phyloP scores from a whole-genome alignment of 148 eudicot genomes.

The Rhododendron molle region DNA sequence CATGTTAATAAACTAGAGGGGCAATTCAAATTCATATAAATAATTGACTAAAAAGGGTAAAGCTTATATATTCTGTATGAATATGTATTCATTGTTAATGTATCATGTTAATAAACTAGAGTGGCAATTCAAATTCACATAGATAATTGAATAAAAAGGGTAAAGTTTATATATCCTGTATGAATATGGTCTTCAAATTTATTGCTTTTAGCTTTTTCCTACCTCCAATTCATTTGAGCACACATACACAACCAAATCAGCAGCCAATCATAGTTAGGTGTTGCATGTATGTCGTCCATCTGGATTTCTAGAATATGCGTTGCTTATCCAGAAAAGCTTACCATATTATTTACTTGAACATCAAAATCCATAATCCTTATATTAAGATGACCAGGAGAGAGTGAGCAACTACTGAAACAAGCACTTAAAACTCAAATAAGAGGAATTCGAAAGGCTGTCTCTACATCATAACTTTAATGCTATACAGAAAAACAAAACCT shows the following conservation, averaged over 20 bases:
- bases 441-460: neutral
- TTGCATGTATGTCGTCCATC: neutral
- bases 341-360: neutral
- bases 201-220: neutral
- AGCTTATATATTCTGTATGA: neutral
- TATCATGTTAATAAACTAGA: neutral
- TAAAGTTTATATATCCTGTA: neutral
- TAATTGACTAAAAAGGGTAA: neutral
- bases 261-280: neutral
- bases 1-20: neutral
- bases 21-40: neutral
- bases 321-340: neutral
- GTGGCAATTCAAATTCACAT: neutral
- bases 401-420: neutral
- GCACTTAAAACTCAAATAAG: neutral
- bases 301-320: neutral
- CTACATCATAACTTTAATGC: neutral
- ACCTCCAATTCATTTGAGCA: neutral
- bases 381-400: neutral
- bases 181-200: neutral
- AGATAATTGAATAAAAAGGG: neutral
- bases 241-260: neutral
- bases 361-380: neutral
- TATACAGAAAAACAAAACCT: conserved; percentile 19
- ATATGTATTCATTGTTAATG: neutral